Percentiles rank a stretch among this genome's conserved stretches.
These are phyloP conservation scores for Neofusicoccum cordaticola DNA, from an alignment of 2,329 filamentous ascomycete species.

Conservation along the genomic window DNA sequence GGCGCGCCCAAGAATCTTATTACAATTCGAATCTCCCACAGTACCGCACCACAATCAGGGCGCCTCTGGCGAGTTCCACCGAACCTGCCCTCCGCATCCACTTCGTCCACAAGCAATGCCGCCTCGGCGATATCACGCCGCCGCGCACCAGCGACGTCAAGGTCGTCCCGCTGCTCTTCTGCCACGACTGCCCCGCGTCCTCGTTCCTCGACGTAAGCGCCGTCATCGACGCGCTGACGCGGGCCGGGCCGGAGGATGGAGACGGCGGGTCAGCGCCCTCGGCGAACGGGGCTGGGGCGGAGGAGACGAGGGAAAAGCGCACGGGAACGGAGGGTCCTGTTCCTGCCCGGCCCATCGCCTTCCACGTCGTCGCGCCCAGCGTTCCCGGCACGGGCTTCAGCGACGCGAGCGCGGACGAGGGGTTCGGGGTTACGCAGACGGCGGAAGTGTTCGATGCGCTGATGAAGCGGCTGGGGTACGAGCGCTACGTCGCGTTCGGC, in stretches of 20 bases:
- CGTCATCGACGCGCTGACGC: constrained; percentile 54
- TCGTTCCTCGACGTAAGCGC: constrained; percentile 60
- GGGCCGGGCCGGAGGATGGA: constrained; percentile 27
- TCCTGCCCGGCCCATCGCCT: constrained; percentile 40
- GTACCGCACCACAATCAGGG: constrained; percentile 56
- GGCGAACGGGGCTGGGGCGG: not conserved
- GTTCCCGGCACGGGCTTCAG: constrained; percentile 67
- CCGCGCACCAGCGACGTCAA: constrained; percentile 42
- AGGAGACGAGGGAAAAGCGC: not conserved
- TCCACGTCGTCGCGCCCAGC: constrained; percentile 65
- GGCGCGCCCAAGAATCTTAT: constrained; percentile 57
- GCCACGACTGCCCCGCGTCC: constrained; percentile 65
- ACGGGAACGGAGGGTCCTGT: constrained; percentile 1
- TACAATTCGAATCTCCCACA: constrained; percentile 62
- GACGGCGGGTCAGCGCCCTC: constrained; percentile 16
- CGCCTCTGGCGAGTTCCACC: constrained; percentile 23
- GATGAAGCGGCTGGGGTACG: constrained; percentile 61
- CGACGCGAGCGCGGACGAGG: constrained; percentile 55
- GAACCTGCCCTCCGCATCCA: constrained; percentile 54
- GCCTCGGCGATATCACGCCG: not conserved
- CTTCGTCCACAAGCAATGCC: constrained; percentile 59
- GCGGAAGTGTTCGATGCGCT: constrained; percentile 57
- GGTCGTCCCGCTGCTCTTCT: constrained; percentile 62
- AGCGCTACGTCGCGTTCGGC: constrained; percentile 57
- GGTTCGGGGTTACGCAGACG: constrained; percentile 51